Evolutionary conservation across 75 land plant species (phyloP), one percentile per base, ranked within the genome.

Genomic region (Sequoia sempervirens): DNA sequence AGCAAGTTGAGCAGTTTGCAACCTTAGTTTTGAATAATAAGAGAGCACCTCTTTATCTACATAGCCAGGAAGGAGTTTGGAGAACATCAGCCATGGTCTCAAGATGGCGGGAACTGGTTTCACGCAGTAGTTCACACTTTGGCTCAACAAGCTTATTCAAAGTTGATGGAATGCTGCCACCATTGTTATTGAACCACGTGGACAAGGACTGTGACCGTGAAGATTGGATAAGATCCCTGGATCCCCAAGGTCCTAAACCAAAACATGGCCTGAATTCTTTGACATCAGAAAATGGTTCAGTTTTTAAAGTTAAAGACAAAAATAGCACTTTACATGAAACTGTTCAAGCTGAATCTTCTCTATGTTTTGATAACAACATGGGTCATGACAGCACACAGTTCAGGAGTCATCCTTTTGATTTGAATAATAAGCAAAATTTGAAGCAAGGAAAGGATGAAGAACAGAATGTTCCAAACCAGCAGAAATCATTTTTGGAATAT

Each of bases 81-180:
- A 93, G 99, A 86, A 86, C 96, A 73, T 92, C 95, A 82, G 94
- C 99, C 14, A 93, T 98, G 97, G 91, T 98, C 28, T 93, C 99
- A 26, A 92, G 96, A 85, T 98, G 99, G 99, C 88, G 96, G 68
- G 97, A 95, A 64, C 91, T 89, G 81, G 88, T 88, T 68, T 85
- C 88, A 58, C 95, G 90, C 36, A 83, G 43, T 80, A 56, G 47
- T 28, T 72, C 84, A 41, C 85, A 46, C 15, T 3, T 73, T 46
- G 34, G 47, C 37, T 37, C 85, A 54, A 54, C 34, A 32, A 53
- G 64, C 40, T 45, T 81, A 64, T 34, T 20, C 36, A 81, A 81
- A 52, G 82, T 36, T 52, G 40, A 53, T 53, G 61, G 61, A 34
- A 53, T 81, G 37, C 54, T 81, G 61, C 41, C 37, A 53, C 26